These are phyloP conservation scores for Verticillium nonalfalfae DNA, from an alignment of 2,329 filamentous ascomycete genomes.

Conservation along the genomic window DNA sequence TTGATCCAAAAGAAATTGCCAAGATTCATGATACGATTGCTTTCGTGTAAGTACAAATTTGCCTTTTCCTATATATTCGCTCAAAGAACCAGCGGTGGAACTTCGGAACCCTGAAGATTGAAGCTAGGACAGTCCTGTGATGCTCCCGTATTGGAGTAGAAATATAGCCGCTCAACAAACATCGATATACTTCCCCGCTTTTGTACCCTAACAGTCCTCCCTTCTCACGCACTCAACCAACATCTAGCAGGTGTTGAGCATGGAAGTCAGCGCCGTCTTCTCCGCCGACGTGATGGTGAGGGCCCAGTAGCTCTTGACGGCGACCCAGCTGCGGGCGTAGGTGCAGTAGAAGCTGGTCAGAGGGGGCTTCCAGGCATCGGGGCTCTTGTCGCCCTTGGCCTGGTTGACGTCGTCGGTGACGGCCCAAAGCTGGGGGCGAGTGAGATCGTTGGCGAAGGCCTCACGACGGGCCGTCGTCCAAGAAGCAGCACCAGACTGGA, in stretches of 20 bases:
- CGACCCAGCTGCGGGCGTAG: slow-evolving; percentile 62
- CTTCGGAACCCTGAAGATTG: no score
- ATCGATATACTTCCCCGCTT: not conserved
- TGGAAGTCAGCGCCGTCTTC: slow-evolving; percentile 54
- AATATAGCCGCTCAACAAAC: no score
- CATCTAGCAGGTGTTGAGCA: slow-evolving; percentile 35
- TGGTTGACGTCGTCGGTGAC: slow-evolving; percentile 67
- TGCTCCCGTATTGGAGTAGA: no score
- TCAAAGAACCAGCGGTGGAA: no score
- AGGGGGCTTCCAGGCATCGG: slow-evolving; percentile 63
- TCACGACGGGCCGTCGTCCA: slow-evolving; percentile 59
- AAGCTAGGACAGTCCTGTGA: no score
- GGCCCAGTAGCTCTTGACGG: slow-evolving; percentile 60
- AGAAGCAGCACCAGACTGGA: slow-evolving; percentile 50
- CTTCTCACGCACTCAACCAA: no score
- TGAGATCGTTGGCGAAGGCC: slow-evolving; percentile 62
- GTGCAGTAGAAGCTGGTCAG: slow-evolving; percentile 58
- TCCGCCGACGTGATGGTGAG: slow-evolving; percentile 59
- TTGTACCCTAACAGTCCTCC: not conserved
- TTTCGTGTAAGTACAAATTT: no score
- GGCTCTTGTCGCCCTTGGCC: slow-evolving; percentile 56
- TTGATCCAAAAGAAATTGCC: no score
- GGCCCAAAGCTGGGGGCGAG: slow-evolving; percentile 60
- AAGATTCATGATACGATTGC: no score
- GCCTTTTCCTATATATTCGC: no score